Percentiles rank a stretch among this genome's conserved stretches.
These are phyloP conservation scores for Cutaneotrichosporon cyanovorans DNA, from an alignment of 1,284 basidiomycete species.

Conservation along the genomic window DNA sequence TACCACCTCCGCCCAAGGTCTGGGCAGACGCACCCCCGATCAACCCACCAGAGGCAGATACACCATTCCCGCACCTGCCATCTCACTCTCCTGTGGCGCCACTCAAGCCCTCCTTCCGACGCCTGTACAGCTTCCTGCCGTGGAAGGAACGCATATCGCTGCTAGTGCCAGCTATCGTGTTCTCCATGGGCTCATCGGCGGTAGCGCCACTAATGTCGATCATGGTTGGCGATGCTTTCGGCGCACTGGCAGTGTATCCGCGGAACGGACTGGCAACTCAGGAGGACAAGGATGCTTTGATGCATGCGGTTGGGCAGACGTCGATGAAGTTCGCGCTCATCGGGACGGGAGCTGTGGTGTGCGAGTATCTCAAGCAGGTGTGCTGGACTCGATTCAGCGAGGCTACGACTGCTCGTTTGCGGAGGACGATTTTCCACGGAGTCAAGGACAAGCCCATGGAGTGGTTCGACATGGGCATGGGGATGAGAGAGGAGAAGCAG, in stretches of 20 bases:
- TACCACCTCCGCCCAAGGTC: no score
- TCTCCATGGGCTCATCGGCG: constrained; percentile 63
- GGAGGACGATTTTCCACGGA: constrained; percentile 61
- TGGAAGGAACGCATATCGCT: constrained; percentile 51
- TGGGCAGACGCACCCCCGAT: no score
- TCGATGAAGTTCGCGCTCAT: constrained; percentile 64
- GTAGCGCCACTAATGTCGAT: constrained; percentile 90
- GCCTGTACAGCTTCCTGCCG: constrained; percentile 61
- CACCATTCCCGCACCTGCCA: no score
- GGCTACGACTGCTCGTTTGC: constrained; percentile 61
- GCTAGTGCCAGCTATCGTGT: constrained; percentile 65
- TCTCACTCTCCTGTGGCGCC: constrained; percentile 12
- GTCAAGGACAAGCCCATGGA: constrained; percentile 67
- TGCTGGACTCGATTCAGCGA: constrained; percentile 88
- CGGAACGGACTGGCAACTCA: constrained; percentile 32
- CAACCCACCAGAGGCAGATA: no score
- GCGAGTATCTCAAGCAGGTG: constrained; percentile 66
- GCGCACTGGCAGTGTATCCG: constrained; percentile 60
- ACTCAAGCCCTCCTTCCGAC: constrained; percentile 51
- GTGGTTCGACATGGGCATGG: constrained; percentile 83
- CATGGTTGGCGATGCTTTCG: constrained; percentile 77
- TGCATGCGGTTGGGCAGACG: constrained; percentile 55
- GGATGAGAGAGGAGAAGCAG: constrained; percentile 53
- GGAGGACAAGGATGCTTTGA: constrained; percentile 53
- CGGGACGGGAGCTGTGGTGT: constrained; percentile 59